These are phyloP conservation scores for Sclerotinia minor DNA, from an alignment of 2,329 filamentous ascomycete species.

Conservation along the genomic window DNA sequence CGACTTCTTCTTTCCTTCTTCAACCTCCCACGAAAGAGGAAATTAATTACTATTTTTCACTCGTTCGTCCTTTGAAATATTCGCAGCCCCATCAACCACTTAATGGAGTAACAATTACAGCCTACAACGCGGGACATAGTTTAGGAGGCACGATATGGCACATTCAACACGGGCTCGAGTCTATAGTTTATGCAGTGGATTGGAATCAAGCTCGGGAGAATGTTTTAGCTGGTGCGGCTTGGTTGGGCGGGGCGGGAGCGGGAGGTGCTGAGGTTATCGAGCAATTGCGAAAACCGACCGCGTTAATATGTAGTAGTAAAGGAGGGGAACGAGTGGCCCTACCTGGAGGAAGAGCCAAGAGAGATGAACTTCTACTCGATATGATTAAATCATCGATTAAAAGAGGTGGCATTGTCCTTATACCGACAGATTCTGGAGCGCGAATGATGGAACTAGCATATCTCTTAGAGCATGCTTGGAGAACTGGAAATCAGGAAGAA, in stretches of 20 bases:
- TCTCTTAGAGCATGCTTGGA: slow-evolving; percentile 89
- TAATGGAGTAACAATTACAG: slow-evolving; percentile 89
- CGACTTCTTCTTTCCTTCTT: slow-evolving; percentile 66
- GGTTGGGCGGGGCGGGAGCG: slow-evolving; percentile 78
- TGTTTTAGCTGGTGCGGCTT: slow-evolving; percentile 88
- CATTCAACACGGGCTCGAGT: slow-evolving; percentile 93
- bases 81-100: slow-evolving; percentile 93
- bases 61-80: slow-evolving; percentile 92
- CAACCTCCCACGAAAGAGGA: slow-evolving; percentile 80
- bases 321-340: slow-evolving; percentile 72
- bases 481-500: slow-evolving; percentile 57
- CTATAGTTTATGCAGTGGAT: slow-evolving; percentile 94
- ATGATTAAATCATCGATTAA: slow-evolving; percentile 77
- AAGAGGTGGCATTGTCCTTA: slow-evolving; percentile 85
- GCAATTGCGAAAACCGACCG: slow-evolving; percentile 88
- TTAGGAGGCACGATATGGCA: slow-evolving; percentile 98
- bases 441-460: slow-evolving; percentile 90
- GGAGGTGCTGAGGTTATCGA: slow-evolving; percentile 91
- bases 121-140: slow-evolving; percentile 94
- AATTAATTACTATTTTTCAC: slow-evolving; percentile 86
- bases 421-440: slow-evolving; percentile 94
- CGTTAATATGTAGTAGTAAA: slow-evolving; percentile 86
- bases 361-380: slow-evolving; percentile 82
- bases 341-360: slow-evolving; percentile 70
- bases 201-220: slow-evolving; percentile 99